Evolutionary conservation across 164 flowering plant genomes (phyloP), one percentile per base, ranked within the genome.

Genomic region (Chimonanthus praecox): DNA sequence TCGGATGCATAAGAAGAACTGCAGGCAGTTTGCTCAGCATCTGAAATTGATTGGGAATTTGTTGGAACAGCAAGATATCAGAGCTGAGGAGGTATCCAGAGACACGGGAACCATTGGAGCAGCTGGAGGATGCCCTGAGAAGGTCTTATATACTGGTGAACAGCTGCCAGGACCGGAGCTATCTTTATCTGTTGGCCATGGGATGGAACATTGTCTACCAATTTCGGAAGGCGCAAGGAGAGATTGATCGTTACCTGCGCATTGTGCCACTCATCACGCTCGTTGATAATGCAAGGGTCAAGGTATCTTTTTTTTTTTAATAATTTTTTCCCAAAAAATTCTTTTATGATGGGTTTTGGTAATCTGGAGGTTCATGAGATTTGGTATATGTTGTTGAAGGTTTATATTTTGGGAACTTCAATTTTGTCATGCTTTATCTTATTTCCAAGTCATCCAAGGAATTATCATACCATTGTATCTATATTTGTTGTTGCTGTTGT

Each of bases 151-250:
- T 93, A 18, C 79, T 95, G 81, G 92, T 95, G 58, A 85, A 88
- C 50, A 95, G 99, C 76, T 93, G 98, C 71, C 98, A 92, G 78
- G 99, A 95, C 69, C 76, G 89, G 72, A 95, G 99, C 79, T 95
- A 88, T 75, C 88, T 95, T 4, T 93, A 93, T 78, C 76, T 95
- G 80, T 79, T 93, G 72, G 97, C 98, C 7, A 93, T 95, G 98
- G 98, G 98, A 7, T 93, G 98, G 98, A 92, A 92, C 76, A 88
- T 95, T 75, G 98, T 95, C 5, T 94, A 92, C 51, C 98, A 95
- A 80, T 93, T 95, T 78, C 81, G 98, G 77, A 89, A 79, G 80
- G 97, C 97, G 7, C 99, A 94, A 77, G 85, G 79, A 70, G 98
- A 95, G 84, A 93, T 95, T 51, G 98, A 95, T 71, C 90, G 89